Conservation (phyloP, 805 yeast genomes). For the Candida railenensis region DNA sequence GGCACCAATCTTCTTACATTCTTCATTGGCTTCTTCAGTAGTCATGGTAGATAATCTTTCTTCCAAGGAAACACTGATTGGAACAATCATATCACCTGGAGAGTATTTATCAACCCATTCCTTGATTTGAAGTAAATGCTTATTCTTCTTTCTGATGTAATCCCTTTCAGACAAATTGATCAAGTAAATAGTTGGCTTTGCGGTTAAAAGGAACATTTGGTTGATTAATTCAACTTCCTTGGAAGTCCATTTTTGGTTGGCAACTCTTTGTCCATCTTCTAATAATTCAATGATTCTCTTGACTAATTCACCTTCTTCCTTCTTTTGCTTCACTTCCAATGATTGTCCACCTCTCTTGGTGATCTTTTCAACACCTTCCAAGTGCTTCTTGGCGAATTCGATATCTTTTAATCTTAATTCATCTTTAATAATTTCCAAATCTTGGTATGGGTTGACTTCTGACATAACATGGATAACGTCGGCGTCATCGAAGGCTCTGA, state of each 20-base stretch:
- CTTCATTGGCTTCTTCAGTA: conserved; percentile 73
- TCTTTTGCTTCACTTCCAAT: conserved; percentile 83
- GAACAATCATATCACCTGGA: conserved; percentile 84
- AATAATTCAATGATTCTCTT: conserved; percentile 71
- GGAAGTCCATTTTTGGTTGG: conserved; percentile 82
- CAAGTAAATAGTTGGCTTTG: conserved; percentile 92
- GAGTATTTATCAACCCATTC: conserved; percentile 89
- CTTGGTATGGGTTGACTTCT: conserved; percentile 88
- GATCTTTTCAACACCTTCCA: conserved; percentile 73
- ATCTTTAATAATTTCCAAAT: conserved; percentile 84
- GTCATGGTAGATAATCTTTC: conserved; percentile 88
- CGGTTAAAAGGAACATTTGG: conserved; percentile 82
- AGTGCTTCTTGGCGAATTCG: conserved; percentile 84
- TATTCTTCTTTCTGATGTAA: conserved; percentile 84
- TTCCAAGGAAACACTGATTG: conserved; percentile 89
- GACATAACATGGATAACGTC: conserved; percentile 97
- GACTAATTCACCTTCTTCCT: conserved; percentile 78
- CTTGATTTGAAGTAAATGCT: conserved; percentile 76
- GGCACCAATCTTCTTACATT: conserved; percentile 72
- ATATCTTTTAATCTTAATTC: conserved; percentile 96
- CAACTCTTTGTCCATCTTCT: conserved; percentile 84
- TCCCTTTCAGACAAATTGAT: conserved; percentile 89
- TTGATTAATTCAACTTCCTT: conserved; percentile 92
- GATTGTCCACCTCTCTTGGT: conserved; percentile 87
- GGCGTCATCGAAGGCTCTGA: conserved; percentile 95